Percentiles rank a stretch among this genome's conserved stretches.
Evolutionary conservation across 2,329 filamentous ascomycete genomes (phyloP).

Genomic region (Aspergillus amoenus): DNA sequence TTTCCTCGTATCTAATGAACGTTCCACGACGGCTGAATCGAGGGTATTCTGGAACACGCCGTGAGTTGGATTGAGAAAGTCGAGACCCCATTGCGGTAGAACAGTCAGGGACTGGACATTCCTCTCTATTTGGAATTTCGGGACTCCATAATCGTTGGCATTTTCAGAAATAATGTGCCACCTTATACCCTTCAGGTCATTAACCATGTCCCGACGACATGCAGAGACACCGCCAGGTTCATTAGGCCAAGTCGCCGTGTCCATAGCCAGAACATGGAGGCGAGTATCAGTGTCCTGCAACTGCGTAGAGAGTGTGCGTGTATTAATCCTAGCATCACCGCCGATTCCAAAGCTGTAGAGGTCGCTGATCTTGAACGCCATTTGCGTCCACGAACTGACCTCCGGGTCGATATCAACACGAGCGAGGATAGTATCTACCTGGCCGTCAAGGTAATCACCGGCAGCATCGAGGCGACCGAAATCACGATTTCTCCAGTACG

Average conservation of each 20-base stretch:
- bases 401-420: conserved; percentile 52
- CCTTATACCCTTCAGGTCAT: conserved; percentile 52
- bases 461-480: conserved; percentile 43
- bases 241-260: conserved; percentile 54
- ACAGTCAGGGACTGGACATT: conserved; percentile 55
- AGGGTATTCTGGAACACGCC: conserved; percentile 54
- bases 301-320: conserved; percentile 33
- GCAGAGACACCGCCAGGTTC: conserved; percentile 56
- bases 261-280: conserved; percentile 53
- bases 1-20: conserved; percentile 38
- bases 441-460: conserved; percentile 40
- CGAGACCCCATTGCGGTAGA: conserved; percentile 55
- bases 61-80: conserved; percentile 52
- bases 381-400: conserved; percentile 51
- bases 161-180: conserved; percentile 56
- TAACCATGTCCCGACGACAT: conserved; percentile 55
- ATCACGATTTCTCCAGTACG: conserved; percentile 48
- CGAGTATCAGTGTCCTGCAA: conserved; percentile 46
- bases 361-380: conserved; percentile 52
- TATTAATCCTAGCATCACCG: conserved; percentile 52
- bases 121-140: conserved; percentile 54
- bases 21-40: conserved; percentile 48
- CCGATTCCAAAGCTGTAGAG: conserved; percentile 52
- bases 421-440: conserved; percentile 51
- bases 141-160: conserved; percentile 55